Evolutionary conservation across 2,329 filamentous ascomycete genomes (phyloP).

Genomic region (Phaeosphaeriaceae sp.): DNA sequence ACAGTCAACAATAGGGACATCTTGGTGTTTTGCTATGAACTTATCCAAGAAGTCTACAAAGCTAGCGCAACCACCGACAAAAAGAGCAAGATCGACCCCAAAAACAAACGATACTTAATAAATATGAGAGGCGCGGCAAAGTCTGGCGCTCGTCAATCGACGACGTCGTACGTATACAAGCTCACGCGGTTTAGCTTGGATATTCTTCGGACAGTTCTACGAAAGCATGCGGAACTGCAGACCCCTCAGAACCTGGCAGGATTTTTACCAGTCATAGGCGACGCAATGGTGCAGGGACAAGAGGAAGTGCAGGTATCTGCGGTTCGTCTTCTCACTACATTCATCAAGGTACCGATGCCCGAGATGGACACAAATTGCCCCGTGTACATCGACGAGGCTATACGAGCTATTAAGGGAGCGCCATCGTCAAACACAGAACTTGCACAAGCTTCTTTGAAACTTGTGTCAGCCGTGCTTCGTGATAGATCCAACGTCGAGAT

Average conservation of each 20-base stretch:
- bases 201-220: constrained; percentile 81
- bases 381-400: constrained; percentile 84
- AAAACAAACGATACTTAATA: constrained; percentile 75
- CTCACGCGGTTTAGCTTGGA: constrained; percentile 87
- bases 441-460: constrained; percentile 85
- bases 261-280: constrained; percentile 87
- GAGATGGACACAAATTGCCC: constrained; percentile 73
- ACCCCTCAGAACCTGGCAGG: constrained; percentile 80
- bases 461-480: constrained; percentile 82
- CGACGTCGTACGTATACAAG: constrained; percentile 84
- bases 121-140: constrained; percentile 78
- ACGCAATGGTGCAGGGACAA: constrained; percentile 81
- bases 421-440: constrained; percentile 81
- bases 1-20: constrained; percentile 80
- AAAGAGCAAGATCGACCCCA: constrained; percentile 41
- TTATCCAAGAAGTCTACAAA: constrained; percentile 85
- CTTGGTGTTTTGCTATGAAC: constrained; percentile 92
- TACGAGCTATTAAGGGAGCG: constrained; percentile 78
- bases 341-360: constrained; percentile 81
- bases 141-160: constrained; percentile 72
- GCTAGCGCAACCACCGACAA: constrained; percentile 57
- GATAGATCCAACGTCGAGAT: constrained; percentile 78
- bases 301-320: constrained; percentile 92
- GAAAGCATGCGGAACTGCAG: constrained; percentile 81
- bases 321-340: constrained; percentile 81